Evolutionary conservation across 371 early-diverging fungal species (phyloP).

Genomic region (Syncephalastrum racemosum): DNA sequence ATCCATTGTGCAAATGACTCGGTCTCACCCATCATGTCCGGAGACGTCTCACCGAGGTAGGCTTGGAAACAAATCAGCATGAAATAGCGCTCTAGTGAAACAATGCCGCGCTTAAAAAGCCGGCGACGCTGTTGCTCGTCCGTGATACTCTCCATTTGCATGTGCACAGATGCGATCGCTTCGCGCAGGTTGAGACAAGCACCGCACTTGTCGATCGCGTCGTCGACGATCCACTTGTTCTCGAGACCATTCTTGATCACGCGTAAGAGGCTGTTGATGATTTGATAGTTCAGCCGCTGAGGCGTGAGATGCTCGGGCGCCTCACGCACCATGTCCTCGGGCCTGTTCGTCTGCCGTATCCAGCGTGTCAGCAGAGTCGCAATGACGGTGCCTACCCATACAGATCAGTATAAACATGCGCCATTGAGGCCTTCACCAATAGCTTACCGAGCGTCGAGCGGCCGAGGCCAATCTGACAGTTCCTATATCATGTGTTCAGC

Average conservation of each 20-base stretch:
- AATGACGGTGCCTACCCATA: constrained; percentile 40
- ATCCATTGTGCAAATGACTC: constrained; percentile 64
- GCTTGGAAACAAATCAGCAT: constrained; percentile 66
- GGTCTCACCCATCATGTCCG: constrained; percentile 37
- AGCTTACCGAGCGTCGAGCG: constrained; percentile 57
- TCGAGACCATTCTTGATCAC: constrained; percentile 67
- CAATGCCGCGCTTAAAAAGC: constrained; percentile 40
- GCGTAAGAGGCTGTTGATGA: constrained; percentile 67
- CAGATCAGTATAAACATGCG: not conserved
- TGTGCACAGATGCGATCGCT: constrained; percentile 54
- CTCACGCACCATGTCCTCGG: not conserved
- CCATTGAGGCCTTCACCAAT: not conserved
- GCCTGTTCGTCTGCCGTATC: constrained; percentile 24
- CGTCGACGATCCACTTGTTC: constrained; percentile 61
- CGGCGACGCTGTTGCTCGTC: constrained; percentile 32
- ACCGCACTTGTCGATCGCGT: constrained; percentile 59
- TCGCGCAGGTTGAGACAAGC: constrained; percentile 46
- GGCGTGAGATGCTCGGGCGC: not conserved
- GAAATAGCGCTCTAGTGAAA: constrained; percentile 61
- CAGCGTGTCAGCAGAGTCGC: constrained; percentile 57
- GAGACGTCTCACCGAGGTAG: constrained; percentile 43
- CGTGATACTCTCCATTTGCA: constrained; percentile 47
- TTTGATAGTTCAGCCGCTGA: constrained; percentile 52
- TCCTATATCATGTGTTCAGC: constrained; percentile 33
- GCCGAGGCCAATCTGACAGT: constrained; percentile 71